A percentile compares a stretch with the other conserved stretches of the same genome.
These are phyloP conservation scores for Metschnikowia lochheadii DNA, from an alignment of 805 yeast genomes.

Conservation along the genomic window DNA sequence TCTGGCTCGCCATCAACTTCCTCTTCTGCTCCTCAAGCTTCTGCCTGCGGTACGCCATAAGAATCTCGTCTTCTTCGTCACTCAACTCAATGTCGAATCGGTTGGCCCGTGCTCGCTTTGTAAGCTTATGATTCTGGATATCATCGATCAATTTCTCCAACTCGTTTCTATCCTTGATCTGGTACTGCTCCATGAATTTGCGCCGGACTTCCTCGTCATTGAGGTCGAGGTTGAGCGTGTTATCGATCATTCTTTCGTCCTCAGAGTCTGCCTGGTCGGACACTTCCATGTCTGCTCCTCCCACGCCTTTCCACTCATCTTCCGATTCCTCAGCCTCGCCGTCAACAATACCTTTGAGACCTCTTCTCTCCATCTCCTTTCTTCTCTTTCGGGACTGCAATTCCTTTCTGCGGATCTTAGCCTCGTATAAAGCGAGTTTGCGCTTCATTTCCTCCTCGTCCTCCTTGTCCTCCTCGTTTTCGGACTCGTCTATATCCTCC, in stretches of 20 bases:
- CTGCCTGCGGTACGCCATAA: conserved; percentile 43
- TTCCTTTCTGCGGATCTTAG: conserved; percentile 33
- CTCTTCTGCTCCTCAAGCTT: conserved; percentile 45
- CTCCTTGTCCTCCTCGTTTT: conserved; percentile 21
- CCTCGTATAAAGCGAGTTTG: conserved; percentile 37
- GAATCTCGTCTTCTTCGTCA: conserved; percentile 68
- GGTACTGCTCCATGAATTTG: conserved; percentile 55
- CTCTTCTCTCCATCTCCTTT: conserved; percentile 55
- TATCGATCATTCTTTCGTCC: conserved; percentile 75
- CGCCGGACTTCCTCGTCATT: conserved; percentile 57
- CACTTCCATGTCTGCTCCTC: conserved; percentile 63
- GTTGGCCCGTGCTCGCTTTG: conserved; percentile 50
- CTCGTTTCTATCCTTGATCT: conserved; percentile 57
- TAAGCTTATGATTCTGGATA: conserved; percentile 65
- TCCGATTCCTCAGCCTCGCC: conserved; percentile 87
- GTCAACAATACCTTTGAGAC: conserved; percentile 59
- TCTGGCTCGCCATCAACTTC: conserved; percentile 45
- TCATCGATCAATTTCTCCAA: conserved; percentile 67
- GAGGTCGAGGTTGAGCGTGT: conserved; percentile 52
- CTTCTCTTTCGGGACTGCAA: conserved; percentile 31
- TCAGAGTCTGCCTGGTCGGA: conserved; percentile 66
- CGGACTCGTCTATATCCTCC: neutral
- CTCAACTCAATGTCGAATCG: conserved; percentile 61
- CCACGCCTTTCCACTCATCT: conserved; percentile 82
- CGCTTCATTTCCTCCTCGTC: conserved; percentile 25